Evolutionary conservation across 768 basidiomycete genomes (phyloP), one percentile per base, ranked within the genome.

Genomic region (Rhodotorula paludigena): DNA sequence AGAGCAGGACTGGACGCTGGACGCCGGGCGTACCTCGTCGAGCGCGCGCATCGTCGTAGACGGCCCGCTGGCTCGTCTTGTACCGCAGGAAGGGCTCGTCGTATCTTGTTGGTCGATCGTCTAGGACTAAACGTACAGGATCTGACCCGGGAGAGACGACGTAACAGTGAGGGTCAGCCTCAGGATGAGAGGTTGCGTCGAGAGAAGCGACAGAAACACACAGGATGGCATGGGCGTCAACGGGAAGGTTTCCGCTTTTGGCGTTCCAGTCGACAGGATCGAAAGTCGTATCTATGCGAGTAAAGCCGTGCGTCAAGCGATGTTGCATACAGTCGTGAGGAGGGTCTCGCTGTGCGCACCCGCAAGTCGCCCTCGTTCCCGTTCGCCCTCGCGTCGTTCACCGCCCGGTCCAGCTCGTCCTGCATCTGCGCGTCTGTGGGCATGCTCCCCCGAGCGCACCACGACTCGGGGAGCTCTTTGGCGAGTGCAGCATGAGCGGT

Each of bases 31-130:
- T 44, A 69, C 68, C 63, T 18, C 11, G 30, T 18, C 68, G 53
- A 21, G 8, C 36, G 16, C 68, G 42, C 20, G 65, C 57, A 20
- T 53, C 48, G 28, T 71, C 70, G 62, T 71, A 67, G 42, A 60
- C 51, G 3, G 1, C 21, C 14, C 70, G 61, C 0, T 42, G 39
- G 12, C 62, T 60, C 33, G 65, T 71, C 30, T 71, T 67, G 55
- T 28, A 38, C 25, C 33, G 41, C 33, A 63, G 41, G 45, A 64
- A 64, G 18, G 70, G 58, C 35, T 66, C 70, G 3, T 30, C 3
- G 35, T 64, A 71, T 6, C 15, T 32, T 6, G 65, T 64, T 21
- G 62, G 44, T 15, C 47, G 54, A 51, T 60, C 53, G 30, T 67
- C 70, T 0, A 67, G 23, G 7, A 67, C 66, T 21, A 71, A 59